Percentiles rank a stretch among this genome's conserved stretches.
Evolutionary conservation across 2,329 filamentous ascomycete genomes (phyloP).

Genomic region (Canariomyces notabilis): DNA sequence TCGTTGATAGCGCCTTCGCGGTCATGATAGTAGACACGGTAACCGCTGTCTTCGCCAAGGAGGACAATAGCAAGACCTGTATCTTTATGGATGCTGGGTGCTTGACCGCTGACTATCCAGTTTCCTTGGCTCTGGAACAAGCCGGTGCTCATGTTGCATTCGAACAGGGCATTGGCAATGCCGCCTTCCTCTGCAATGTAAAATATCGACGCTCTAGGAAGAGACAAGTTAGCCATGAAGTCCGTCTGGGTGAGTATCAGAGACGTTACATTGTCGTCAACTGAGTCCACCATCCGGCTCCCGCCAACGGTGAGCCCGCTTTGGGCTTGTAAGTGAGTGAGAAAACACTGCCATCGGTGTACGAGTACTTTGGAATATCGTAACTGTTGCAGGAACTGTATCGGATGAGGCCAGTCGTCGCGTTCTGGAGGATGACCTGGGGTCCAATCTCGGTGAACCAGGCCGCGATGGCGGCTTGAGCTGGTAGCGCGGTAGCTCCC

Average conservation of each 20-base stretch:
- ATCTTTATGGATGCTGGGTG: constrained; percentile 25
- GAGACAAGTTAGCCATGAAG: background rate
- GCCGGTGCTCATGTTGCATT: constrained; percentile 34
- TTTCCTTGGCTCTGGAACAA: constrained; percentile 29
- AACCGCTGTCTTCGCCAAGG: constrained; percentile 31
- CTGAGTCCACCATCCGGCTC: constrained; percentile 32
- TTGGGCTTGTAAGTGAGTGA: constrained; percentile 28
- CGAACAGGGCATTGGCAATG: constrained; percentile 31
- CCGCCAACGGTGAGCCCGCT: constrained; percentile 32
- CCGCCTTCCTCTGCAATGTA: constrained; percentile 29
- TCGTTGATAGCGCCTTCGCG: constrained; percentile 28
- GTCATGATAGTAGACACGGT: constrained; percentile 37
- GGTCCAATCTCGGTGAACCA: constrained; percentile 34
- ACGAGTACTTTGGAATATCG: constrained; percentile 31
- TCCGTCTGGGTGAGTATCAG: background rate
- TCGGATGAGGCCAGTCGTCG: constrained; percentile 31
- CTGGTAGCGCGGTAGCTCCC: constrained; percentile 16
- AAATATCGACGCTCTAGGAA: constrained; percentile 33
- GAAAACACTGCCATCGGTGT: constrained; percentile 30
- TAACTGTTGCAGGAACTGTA: constrained; percentile 35
- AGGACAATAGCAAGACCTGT: constrained; percentile 31
- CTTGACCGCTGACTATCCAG: constrained; percentile 28
- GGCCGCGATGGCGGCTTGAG: constrained; percentile 28
- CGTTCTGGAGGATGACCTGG: constrained; percentile 34
- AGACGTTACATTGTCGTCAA: constrained; percentile 27